A percentile compares a stretch with the other conserved stretches of the same genome.
Conservation (phyloP, 768 basidiomycete species). For the Hortiboletus campestris region DNA sequence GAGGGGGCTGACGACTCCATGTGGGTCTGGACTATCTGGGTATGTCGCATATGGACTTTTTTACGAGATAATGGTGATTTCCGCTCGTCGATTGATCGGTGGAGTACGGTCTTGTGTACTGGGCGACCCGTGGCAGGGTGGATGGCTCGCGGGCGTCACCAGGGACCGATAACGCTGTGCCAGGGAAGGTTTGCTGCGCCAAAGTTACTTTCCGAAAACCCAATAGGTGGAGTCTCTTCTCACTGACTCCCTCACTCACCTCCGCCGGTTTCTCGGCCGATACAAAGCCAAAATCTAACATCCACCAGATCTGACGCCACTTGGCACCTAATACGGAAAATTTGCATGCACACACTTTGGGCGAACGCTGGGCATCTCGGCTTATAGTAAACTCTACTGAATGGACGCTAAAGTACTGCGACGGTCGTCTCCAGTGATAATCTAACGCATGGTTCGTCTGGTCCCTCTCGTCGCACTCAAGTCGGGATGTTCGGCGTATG, state of each 20-base stretch:
- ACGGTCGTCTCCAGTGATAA: neutral
- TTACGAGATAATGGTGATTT: constrained; percentile 1
- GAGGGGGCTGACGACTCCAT: neutral
- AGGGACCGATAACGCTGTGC: neutral
- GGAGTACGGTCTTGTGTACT: neutral
- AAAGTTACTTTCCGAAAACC: neutral
- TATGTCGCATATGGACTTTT: constrained; percentile 7
- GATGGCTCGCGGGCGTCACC: too few species aligned
- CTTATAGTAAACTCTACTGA: too few species aligned
- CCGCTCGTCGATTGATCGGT: neutral
- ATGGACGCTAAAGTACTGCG: neutral
- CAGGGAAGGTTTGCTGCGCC: neutral
- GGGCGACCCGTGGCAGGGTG: neutral
- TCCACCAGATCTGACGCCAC: neutral
- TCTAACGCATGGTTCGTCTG: neutral
- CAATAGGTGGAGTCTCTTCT: neutral
- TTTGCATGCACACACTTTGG: neutral
- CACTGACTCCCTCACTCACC: neutral
- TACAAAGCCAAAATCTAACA: neutral
- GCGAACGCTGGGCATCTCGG: neutral
- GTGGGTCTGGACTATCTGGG: constrained; percentile 1
- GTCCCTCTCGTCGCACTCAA: neutral
- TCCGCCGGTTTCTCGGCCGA: neutral
- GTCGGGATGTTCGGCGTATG: too few species aligned
- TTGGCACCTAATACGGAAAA: neutral